Evolutionary conservation across 805 yeast genomes (phyloP).

Genomic region (Debaryomyces maramus): DNA sequence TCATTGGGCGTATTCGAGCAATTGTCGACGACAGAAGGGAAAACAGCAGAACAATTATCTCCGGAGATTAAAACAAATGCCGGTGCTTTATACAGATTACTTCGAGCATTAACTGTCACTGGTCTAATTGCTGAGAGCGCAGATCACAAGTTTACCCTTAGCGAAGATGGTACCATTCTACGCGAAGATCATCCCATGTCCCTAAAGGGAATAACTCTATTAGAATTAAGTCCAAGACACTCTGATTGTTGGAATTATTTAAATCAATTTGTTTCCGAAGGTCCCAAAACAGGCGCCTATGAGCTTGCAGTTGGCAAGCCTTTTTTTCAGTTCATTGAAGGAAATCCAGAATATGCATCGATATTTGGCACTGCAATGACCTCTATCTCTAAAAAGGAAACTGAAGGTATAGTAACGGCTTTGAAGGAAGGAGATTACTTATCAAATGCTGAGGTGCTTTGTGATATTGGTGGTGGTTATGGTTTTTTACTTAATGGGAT

Average conservation of each 20-base stretch:
- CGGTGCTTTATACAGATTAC: background rate
- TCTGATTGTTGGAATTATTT: background rate
- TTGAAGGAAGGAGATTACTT: background rate
- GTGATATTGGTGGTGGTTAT: slow-evolving; percentile 1
- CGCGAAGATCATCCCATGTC: slow-evolving; percentile 4
- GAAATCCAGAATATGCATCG: background rate
- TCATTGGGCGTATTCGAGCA: slow-evolving; percentile 2
- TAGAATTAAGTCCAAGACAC: background rate
- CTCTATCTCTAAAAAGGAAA: background rate
- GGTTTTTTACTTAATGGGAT: background rate
- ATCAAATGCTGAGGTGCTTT: background rate
- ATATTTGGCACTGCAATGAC: background rate
- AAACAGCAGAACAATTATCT: background rate
- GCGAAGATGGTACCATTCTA: background rate
- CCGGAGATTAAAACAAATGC: background rate
- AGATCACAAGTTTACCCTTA: background rate
- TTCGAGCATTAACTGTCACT: background rate
- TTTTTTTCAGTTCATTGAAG: background rate
- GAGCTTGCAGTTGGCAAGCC: background rate
- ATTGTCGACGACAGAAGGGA: background rate
- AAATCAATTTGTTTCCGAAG: background rate
- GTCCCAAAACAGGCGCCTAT: background rate
- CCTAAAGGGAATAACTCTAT: background rate
- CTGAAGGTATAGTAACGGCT: background rate
- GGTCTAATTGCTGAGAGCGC: background rate